Evolutionary conservation across 2,329 filamentous ascomycete species (phyloP).

Genomic region (Cordyceps tenuipes): DNA sequence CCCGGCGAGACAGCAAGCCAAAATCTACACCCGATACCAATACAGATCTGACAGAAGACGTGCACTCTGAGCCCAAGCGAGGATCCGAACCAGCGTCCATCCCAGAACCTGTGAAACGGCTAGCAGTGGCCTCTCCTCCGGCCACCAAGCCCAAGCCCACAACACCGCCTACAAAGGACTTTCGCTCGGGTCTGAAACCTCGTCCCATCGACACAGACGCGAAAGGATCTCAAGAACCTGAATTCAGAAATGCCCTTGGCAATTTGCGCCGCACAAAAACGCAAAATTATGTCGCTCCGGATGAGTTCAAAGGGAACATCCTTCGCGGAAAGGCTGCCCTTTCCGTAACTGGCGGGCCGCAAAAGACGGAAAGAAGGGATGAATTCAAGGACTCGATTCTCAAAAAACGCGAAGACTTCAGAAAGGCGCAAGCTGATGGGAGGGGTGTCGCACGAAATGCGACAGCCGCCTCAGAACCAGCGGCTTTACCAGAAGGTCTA

Average conservation of each 20-base stretch:
- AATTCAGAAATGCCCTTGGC: slow-evolving; percentile 84
- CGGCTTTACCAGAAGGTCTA: slow-evolving; percentile 47
- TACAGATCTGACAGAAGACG: neutral
- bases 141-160: slow-evolving; percentile 45
- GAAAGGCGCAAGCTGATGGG: slow-evolving; percentile 49
- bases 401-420: slow-evolving; percentile 57
- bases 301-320: slow-evolving; percentile 85
- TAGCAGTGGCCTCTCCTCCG: slow-evolving; percentile 17
- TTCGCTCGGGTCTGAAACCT: slow-evolving; percentile 66
- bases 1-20: neutral
- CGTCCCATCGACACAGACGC: slow-evolving; percentile 44
- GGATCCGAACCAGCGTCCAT: slow-evolving; percentile 12
- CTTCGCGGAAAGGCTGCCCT: slow-evolving; percentile 74
- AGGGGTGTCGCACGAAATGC: slow-evolving; percentile 40
- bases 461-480: slow-evolving; percentile 27
- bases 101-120: slow-evolving; percentile 9
- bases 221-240: slow-evolving; percentile 45
- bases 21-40: neutral
- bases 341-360: slow-evolving; percentile 70
- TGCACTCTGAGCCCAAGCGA: slow-evolving; percentile 9
- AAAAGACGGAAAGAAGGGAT: slow-evolving; percentile 71
- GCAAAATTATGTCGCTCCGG: slow-evolving; percentile 83
- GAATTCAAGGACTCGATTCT: slow-evolving; percentile 79
- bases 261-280: slow-evolving; percentile 77
- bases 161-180: slow-evolving; percentile 65